Percentiles rank a stretch among this genome's conserved stretches.
These are phyloP conservation scores for Hypoxylon subgilvum DNA, from an alignment of 495 filamentous ascomycete species.

Conservation along the genomic window DNA sequence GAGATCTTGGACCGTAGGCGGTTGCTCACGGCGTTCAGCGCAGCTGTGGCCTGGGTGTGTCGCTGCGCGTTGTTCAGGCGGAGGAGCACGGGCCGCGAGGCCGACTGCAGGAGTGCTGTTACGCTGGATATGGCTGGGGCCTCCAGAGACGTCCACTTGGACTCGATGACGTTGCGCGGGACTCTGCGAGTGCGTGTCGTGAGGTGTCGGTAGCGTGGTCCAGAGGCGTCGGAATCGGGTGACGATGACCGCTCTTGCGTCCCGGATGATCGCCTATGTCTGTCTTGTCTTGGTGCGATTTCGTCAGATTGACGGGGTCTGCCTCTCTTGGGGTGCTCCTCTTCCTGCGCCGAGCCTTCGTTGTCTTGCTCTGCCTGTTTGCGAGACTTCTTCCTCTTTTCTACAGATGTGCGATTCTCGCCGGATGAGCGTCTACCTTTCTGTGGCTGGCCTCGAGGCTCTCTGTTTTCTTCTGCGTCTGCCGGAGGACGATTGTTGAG, in stretches of 20 bases:
- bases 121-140: conserved; percentile 45
- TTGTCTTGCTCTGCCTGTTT: conserved; percentile 10
- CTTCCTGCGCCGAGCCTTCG: conserved; percentile 11
- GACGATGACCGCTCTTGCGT: conserved; percentile 33
- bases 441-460: conserved; percentile 12
- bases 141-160: conserved; percentile 54
- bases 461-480: conserved; percentile 8
- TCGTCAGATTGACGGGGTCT: conserved; percentile 10
- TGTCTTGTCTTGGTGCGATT: conserved; percentile 5
- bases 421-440: conserved; percentile 27
- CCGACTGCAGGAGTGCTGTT: conserved; percentile 45
- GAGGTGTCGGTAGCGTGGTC: conserved; percentile 46
- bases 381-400: conserved; percentile 12
- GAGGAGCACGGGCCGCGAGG: conserved; percentile 48
- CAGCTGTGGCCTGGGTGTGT: conserved; percentile 45
- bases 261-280: conserved; percentile 14
- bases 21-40: conserved; percentile 42
- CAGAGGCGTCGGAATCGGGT: conserved; percentile 27
- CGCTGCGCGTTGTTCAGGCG: conserved; percentile 46
- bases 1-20: conserved; percentile 46
- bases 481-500: conserved; percentile 21
- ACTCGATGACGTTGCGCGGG: conserved; percentile 48
- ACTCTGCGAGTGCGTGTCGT: conserved; percentile 48
- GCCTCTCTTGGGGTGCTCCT: conserved; percentile 1
- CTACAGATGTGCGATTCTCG: not conserved